Evolutionary conservation across 148 eudicot species (phyloP), one percentile per base, ranked within the genome.

Genomic region (Arbutus unedo): DNA sequence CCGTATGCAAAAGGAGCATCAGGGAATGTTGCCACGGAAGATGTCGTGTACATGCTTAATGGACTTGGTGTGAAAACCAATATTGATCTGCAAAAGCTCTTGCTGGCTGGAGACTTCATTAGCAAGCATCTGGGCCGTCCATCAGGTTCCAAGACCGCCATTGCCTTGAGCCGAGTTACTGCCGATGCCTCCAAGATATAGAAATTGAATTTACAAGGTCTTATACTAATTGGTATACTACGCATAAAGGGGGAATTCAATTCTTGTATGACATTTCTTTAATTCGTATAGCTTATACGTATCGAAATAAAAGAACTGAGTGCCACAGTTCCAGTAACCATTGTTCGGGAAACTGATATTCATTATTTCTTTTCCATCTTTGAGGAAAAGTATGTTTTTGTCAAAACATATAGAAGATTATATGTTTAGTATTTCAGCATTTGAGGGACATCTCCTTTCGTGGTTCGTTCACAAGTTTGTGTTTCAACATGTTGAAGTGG

Each of bases 1-100:
- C 94, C 94, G 49, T 92, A 92, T 70, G 94, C 94, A 4, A 92
- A 92, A 80, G 94, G 94, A 83, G 94, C 94, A 13, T 89, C 94
- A 3, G 94, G 94, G 23, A 92, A 92, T 66, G 94, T 92, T 41
- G 91, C 94, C 43, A 92, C 94, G 0, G 94, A 92, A 87, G 94
- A 92, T 76, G 94, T 92, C 31, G 93, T 92, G 10, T 92, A 92
- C 89, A 92, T 92, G 94, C 94, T 92, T 74, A 81, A 89, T 59
- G 94, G 94, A 4, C 90, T 92, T 4, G 93, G 94, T 21, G 88
- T 92, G 23, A 77, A 86, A 76, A 92, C 94, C 4, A 84, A 88
- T 71, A 89, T 92, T 31, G 90, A 92, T 76, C 83, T 92, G 2
- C 56, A 74, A 49, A 89, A 90, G 84, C 91, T 92, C 43, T 84